Base-by-base conservation (phyloP, 257 asterid species). In the Oldenlandia corymbosa region DNA sequence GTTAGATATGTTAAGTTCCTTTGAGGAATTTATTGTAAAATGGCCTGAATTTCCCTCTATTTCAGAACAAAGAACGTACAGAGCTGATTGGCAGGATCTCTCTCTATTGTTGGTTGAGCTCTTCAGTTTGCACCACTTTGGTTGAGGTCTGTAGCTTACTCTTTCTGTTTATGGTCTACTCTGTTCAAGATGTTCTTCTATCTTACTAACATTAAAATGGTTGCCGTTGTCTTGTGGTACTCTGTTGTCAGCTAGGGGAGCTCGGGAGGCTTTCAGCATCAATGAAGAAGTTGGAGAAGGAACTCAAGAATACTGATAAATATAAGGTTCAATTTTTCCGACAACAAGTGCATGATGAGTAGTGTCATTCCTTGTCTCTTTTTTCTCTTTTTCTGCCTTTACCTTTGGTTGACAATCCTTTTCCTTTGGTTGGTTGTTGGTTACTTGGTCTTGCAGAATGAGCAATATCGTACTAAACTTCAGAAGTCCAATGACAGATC, bases 71-170 rank as follows among this genome's bases (percentile, higher is more conserved):
- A 66, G 98, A 91, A 64, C 94, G 86, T 27, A 58, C 84, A 0
- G 95, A 91, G 68, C 73, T 85, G 32, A 58, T 91, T 48, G 98
- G 95, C 68, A 85, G 95, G 81, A 78, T 91, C 47, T 86, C 98
- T 51, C 95, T 91, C 34, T 91, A 72, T 82, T 91, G 95, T 67
- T 91, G 98, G 98, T 39, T 91, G 85, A 88, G 97, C 34, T 74
- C 97, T 12, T 84, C 90, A 26, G 54, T 75, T 61, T 91, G 94
- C 68, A 71, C 88, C 71, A 73, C 95, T 66, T 78, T 91, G 66
- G 94, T 86, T 54, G 98, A 91, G 95, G 75, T 64, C 13, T 13
- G 70, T 34, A 17, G 20, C 37, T 18, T 36, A 57, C 43, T 64
- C 57, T 34, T 26, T 56, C 47, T 28, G 28, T 34, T 50, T 52